Percentiles rank a stretch among this genome's conserved stretches.
These are phyloP conservation scores for Oryza glaberrima DNA, from an alignment of 176 grass and related monocot genomes.

Conservation along the genomic window DNA sequence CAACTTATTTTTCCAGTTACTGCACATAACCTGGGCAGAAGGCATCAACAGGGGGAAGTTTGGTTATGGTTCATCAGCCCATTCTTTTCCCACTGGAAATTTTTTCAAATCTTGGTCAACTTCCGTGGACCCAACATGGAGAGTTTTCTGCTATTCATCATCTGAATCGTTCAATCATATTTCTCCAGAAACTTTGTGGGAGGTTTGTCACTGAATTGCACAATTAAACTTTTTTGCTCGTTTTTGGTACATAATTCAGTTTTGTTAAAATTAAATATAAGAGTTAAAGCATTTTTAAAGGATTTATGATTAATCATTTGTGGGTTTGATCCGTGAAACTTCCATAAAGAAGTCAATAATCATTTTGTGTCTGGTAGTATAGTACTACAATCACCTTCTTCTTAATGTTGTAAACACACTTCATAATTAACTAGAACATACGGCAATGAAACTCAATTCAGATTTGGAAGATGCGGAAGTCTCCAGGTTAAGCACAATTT, in stretches of 20 bases:
- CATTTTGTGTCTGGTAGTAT: conserved; percentile 17
- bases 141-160: conserved; percentile 62
- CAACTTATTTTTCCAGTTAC: conserved; percentile 37
- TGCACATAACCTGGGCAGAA: conserved; percentile 53
- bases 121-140: conserved; percentile 49
- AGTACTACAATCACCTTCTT: conserved; percentile 6
- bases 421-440: conserved; percentile 14
- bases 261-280: neutral
- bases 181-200: conserved; percentile 86
- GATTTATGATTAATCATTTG: neutral
- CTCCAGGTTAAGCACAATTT: conserved; percentile 6
- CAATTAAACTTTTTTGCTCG: conserved; percentile 13
- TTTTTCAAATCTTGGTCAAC: conserved; percentile 52
- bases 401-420: neutral
- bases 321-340: neutral
- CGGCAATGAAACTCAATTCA: neutral
- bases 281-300: neutral
- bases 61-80: conserved; percentile 39
- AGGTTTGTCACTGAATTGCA: conserved; percentile 56
- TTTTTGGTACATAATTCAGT: neutral
- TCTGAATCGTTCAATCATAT: conserved; percentile 46
- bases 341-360: neutral
- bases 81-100: conserved; percentile 39
- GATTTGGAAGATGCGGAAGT: neutral
- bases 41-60: conserved; percentile 50